phyloP scores from a whole-genome alignment of 495 filamentous ascomycete species.

The Daldinia vernicosa region DNA sequence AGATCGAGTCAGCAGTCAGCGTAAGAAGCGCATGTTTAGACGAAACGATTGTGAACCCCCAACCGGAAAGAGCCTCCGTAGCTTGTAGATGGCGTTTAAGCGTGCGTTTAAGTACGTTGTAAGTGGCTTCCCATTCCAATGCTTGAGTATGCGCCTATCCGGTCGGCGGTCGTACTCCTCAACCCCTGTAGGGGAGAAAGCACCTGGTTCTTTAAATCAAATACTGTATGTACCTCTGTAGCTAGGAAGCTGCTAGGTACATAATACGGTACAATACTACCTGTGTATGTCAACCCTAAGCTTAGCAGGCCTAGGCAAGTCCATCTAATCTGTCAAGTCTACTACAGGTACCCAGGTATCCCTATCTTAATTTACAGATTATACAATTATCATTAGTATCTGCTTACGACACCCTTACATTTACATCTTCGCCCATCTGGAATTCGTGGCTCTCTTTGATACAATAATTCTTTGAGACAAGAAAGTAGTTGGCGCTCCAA shows the following conservation, averaged over 20 bases:
- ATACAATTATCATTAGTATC: background rate
- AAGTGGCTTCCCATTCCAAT: conserved; percentile 23
- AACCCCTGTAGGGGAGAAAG: conserved; percentile 13
- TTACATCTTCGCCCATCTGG: background rate
- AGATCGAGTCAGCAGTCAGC: background rate
- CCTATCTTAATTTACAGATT: background rate
- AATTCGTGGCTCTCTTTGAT: conserved; percentile 21
- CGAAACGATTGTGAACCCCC: conserved; percentile 32
- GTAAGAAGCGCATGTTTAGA: conserved; percentile 4
- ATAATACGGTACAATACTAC: background rate
- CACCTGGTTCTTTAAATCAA: background rate
- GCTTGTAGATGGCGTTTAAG: conserved; percentile 18
- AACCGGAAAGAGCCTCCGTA: conserved; percentile 34
- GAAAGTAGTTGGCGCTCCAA: conserved; percentile 9
- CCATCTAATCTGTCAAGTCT: background rate
- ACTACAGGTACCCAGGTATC: too few species aligned
- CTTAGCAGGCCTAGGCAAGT: background rate
- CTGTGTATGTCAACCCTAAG: background rate
- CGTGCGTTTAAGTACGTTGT: conserved; percentile 3
- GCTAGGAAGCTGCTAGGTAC: background rate
- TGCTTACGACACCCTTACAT: background rate
- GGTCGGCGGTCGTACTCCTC: conserved; percentile 6
- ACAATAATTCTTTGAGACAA: conserved; percentile 22
- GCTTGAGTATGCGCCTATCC: conserved; percentile 26
- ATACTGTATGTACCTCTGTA: background rate